Evolutionary conservation across 1,284 basidiomycete genomes (phyloP).

Genomic region (Boletellus deceptivus): DNA sequence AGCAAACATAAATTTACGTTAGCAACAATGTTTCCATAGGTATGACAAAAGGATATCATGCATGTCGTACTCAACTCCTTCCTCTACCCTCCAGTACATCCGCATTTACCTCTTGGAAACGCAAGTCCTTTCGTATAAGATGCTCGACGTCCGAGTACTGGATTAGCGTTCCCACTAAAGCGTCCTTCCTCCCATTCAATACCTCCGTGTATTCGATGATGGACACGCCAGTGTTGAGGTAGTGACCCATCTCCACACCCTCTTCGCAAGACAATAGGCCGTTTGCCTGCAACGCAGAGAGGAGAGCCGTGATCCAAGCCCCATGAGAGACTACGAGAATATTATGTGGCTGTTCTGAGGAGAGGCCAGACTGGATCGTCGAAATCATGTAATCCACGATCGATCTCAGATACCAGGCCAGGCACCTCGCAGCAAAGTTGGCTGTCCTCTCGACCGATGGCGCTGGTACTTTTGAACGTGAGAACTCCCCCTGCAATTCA

Average conservation of each 20-base stretch:
- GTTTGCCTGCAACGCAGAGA: conserved; percentile 45
- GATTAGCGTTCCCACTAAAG: conserved; percentile 41
- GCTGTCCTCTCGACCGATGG: conserved; percentile 38
- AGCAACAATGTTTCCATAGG: conserved; percentile 1
- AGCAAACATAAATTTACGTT: not conserved
- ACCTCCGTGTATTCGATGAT: conserved; percentile 47
- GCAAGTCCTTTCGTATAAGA: conserved; percentile 32
- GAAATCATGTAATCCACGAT: conserved; percentile 42
- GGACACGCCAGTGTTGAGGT: conserved; percentile 56
- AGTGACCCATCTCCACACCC: conserved; percentile 46
- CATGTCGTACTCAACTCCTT: not conserved
- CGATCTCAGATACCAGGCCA: conserved; percentile 58
- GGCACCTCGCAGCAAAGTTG: conserved; percentile 46
- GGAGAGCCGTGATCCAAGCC: conserved; percentile 55
- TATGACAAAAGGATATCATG: conserved; percentile 15
- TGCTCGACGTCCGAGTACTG: conserved; percentile 58
- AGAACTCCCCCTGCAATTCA: conserved; percentile 51
- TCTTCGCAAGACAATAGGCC: conserved; percentile 37
- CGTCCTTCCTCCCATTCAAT: conserved; percentile 29
- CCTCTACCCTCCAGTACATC: conserved; percentile 39
- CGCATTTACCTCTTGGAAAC: conserved; percentile 45
- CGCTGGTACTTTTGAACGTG: conserved; percentile 17
- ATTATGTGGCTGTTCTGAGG: conserved; percentile 21
- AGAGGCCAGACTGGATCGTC: conserved; percentile 9
- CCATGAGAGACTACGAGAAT: conserved; percentile 68